phyloP scores from a whole-genome alignment of 1,139 yeast species.

The Pichia sp. region DNA sequence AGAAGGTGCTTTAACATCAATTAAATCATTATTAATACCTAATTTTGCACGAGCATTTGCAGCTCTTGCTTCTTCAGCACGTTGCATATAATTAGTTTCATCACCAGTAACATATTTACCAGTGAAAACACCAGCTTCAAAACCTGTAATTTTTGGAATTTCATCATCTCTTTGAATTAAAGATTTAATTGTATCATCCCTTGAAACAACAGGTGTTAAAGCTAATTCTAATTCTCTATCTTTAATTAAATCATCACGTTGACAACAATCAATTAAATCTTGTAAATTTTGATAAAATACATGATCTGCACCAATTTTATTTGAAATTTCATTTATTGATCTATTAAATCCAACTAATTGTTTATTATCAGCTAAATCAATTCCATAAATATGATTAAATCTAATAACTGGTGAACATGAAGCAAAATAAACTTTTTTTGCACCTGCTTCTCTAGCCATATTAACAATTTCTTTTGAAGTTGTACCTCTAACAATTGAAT shows the following conservation, averaged over 20 bases:
- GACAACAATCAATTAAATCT: conserved; percentile 77
- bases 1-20: conserved; percentile 77
- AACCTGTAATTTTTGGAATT: conserved; percentile 40
- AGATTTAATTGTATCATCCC: conserved; percentile 26
- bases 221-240: conserved; percentile 29
- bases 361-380: conserved; percentile 91
- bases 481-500: conserved; percentile 95
- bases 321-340: conserved; percentile 65
- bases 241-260: conserved; percentile 37
- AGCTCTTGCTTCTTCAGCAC: conserved; percentile 78
- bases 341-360: conserved; percentile 87
- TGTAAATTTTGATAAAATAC: conserved; percentile 83
- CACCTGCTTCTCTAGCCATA: conserved; percentile 98
- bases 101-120: conserved; percentile 91
- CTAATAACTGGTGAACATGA: conserved; percentile 97
- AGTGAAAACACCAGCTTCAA: conserved; percentile 97
- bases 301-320: conserved; percentile 83
- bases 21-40: conserved; percentile 33
- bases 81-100: conserved; percentile 73
- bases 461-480: conserved; percentile 92
- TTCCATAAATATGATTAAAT: conserved; percentile 92
- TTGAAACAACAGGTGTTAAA: conserved; percentile 28
- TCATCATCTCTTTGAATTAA: conserved; percentile 20
- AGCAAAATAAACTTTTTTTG: conserved; percentile 85
- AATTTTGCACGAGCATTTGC: conserved; percentile 51